These are phyloP conservation scores for Wickerhamiella parazyma DNA, from an alignment of 805 yeast species.

Conservation along the genomic window DNA sequence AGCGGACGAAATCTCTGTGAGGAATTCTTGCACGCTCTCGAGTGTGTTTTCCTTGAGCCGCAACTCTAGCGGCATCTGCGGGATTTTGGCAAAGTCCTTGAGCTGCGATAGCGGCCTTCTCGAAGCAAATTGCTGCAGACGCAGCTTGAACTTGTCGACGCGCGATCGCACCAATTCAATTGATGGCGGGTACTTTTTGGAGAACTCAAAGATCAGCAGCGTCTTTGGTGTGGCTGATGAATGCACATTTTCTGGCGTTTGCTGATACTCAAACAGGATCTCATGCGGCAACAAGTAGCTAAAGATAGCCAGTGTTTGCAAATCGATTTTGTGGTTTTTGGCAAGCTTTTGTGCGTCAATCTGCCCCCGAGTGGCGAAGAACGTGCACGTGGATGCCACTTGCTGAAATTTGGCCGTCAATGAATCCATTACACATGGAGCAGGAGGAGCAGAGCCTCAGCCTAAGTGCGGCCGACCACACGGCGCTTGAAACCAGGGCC, in stretches of 20 bases:
- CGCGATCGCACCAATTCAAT: slow-evolving; percentile 12
- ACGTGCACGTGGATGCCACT: slow-evolving; percentile 10
- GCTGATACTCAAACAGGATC: slow-evolving; percentile 59
- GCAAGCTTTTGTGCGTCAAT: slow-evolving; percentile 15
- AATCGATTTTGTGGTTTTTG: slow-evolving; percentile 28
- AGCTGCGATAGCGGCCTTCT: slow-evolving; percentile 5
- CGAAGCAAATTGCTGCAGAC: slow-evolving; percentile 10
- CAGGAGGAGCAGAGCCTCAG: too few species aligned
- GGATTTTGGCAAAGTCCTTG: not conserved
- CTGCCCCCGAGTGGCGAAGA: slow-evolving; percentile 9
- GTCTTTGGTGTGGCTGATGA: slow-evolving; percentile 31
- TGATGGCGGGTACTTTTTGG: slow-evolving; percentile 40
- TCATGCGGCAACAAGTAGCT: slow-evolving; percentile 53
- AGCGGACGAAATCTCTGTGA: slow-evolving; percentile 38
- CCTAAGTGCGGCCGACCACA: not conserved
- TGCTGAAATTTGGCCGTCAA: slow-evolving; percentile 1
- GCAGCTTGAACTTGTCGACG: slow-evolving; percentile 10
- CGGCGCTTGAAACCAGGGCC: slow-evolving; percentile 27
- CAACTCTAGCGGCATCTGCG: not conserved
- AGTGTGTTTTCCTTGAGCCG: not conserved
- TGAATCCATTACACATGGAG: slow-evolving; percentile 21
- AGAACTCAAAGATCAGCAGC: slow-evolving; percentile 59
- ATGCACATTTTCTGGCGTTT: slow-evolving; percentile 38
- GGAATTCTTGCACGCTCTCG: slow-evolving; percentile 3
- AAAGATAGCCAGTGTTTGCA: slow-evolving; percentile 51